Conservation (phyloP, 805 yeast genomes). For the Saccharomyces kudriavzevii region DNA sequence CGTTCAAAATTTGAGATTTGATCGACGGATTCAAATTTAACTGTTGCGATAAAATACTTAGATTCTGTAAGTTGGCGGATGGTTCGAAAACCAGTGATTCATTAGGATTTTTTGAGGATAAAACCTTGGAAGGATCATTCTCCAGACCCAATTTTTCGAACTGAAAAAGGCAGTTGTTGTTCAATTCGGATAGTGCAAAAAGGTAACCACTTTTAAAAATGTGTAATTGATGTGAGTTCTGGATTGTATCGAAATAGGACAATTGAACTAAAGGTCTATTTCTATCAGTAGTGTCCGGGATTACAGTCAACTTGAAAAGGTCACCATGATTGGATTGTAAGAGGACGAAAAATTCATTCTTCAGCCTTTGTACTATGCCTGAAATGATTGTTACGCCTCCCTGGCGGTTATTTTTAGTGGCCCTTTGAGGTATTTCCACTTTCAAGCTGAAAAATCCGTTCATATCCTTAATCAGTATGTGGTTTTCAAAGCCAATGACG, state of each 20-base stretch:
- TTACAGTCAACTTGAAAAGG: constrained; percentile 56
- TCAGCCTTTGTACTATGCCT: constrained; percentile 60
- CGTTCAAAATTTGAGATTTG: constrained; percentile 31
- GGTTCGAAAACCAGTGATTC: constrained; percentile 25
- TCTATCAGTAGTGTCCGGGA: constrained; percentile 32
- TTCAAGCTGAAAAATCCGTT: constrained; percentile 30
- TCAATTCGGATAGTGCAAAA: constrained; percentile 54
- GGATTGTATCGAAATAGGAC: constrained; percentile 71
- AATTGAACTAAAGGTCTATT: constrained; percentile 38
- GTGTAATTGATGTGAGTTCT: constrained; percentile 44
- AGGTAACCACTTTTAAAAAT: constrained; percentile 71
- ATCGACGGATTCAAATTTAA: constrained; percentile 44
- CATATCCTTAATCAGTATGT: constrained; percentile 43
- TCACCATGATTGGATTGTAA: constrained; percentile 71
- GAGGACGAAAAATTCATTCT: constrained; percentile 53
- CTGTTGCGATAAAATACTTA: constrained; percentile 48
- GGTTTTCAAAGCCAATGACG: constrained; percentile 51
- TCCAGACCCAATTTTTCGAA: constrained; percentile 68
- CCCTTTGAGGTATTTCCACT: constrained; percentile 52
- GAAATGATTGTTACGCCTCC: constrained; percentile 34
- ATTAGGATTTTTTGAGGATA: constrained; percentile 29
- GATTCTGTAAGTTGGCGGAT: constrained; percentile 38
- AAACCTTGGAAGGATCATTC: constrained; percentile 30
- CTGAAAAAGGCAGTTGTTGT: constrained; percentile 65
- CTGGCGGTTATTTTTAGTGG: constrained; percentile 10